Evolutionary conservation across 78 protist genomes (phyloP), one percentile per base, ranked within the genome.

Genomic region (Chrysochromulina tobinii): DNA sequence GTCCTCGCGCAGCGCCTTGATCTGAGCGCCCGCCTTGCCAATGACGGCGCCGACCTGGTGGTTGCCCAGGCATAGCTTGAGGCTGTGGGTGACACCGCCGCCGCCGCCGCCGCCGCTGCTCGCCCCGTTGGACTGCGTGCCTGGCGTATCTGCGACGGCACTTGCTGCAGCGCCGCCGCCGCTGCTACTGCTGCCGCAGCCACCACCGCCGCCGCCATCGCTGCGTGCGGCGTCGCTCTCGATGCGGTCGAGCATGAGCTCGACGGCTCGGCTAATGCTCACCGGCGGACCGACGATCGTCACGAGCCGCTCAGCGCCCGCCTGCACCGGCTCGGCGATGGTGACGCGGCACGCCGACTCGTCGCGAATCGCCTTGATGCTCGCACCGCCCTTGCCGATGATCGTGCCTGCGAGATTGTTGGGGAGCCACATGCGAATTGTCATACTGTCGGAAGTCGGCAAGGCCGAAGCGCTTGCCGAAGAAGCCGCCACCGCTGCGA

Each of bases 341-440:
- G 3, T 1, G 14, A 75, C 21, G 23, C 12, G 38, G 57, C 83
- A 75, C 25, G 25, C 59, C n/a, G 83, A 75, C 6, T 17, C 18
- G 58, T 75, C 83, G 58, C 83, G 54, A 12, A 75, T 50, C 83
- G 4, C 27, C 57, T 75, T 75, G 83, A 75, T 50, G 83, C 11
- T 75, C 27, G 21, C 83, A 23, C 83, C 83, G 58, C 83, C 83
- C 83, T 75, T 75, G 14, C 83, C 83, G 57, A 75, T 75, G 57
- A 75, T 50, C 23, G 83, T 75, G 54, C 83, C 83, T 7, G 57
- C 83, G 38, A 38, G 38, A 38, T 38, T 38, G 38, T 38, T 38
- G 38, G 38, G 38, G 38, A 38, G 38, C 38, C 38, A 38, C 38
- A 38, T 38, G 38, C 38, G 38, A 38, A 38, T 38, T 38, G 38